Evolutionary conservation across 148 eudicot genomes (phyloP), one percentile per base, ranked within the genome.

Genomic region (Vaccinium darrowii): DNA sequence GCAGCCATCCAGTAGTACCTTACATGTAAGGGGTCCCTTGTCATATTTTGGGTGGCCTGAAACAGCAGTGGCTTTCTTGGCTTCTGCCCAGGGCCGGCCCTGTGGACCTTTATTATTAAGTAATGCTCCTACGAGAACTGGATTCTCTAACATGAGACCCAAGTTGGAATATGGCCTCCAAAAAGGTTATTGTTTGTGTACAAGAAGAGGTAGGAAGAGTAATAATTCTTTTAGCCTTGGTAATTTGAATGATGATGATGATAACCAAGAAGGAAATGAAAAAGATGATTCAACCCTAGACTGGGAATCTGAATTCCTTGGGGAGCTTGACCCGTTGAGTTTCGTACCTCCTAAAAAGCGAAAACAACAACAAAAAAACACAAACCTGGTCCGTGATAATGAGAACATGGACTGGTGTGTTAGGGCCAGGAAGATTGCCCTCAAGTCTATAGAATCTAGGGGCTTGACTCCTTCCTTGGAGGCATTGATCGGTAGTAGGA

Each of bases 371-470:
- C 72, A 75, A 54, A 86, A 78, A 79, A 89, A 89, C 18, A 88
- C 92, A 13, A 89, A 89, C 89, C 71, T 87, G 87, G 83, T 93
- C 86, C 76, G 81, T 36, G 92, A 89, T 67, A 87, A 88, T 1
- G 93, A 90, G 84, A 69, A 88, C n/a, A 93, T 95, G 97, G 98
- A 95, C 83, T 95, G 98, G 98, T 95, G 99, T 88, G 93, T 97
- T 47, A 92, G 93, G 90, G 98, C 99, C 2, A 94, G 98, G 92
- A 95, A 89, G 88, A 85, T 89, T 79, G 99, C 99, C 16, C 84
- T 95, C 85, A 93, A 91, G 86, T 92, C 99, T 11, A 97, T 97
- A 73, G 94, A 95, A 88, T 92, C 89, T 36, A 87, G 99, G 81
- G 99, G 98, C 62, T 92, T 94, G 93, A 87, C 87, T 14, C 84